These are phyloP conservation scores for Populus davidiana DNA, from an alignment of 345 rosid genomes.

Conservation along the genomic window DNA sequence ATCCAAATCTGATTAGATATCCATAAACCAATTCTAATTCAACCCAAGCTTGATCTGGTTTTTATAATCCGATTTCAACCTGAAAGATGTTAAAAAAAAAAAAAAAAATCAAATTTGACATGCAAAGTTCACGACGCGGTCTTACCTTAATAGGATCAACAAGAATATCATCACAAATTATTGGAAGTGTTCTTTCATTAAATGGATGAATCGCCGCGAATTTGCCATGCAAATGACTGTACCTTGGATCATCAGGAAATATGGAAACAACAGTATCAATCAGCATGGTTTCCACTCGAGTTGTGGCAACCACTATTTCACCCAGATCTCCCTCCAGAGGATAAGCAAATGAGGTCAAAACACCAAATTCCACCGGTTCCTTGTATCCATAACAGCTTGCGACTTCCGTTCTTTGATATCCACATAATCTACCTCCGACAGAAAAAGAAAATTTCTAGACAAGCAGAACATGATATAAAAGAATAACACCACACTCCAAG, in stretches of 20 bases:
- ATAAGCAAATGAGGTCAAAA: conserved; percentile 84
- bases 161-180: conserved; percentile 70
- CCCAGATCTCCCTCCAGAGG: conserved; percentile 74
- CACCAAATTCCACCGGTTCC: conserved; percentile 86
- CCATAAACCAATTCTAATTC: no score
- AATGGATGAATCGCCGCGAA: conserved; percentile 76
- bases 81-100: no score
- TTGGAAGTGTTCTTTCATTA: conserved; percentile 77
- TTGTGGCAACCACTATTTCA: conserved; percentile 93
- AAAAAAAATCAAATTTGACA: no score
- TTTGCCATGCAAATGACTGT: conserved; percentile 77
- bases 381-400: conserved; percentile 70
- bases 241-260: conserved; percentile 82
- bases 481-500: conserved; percentile 9
- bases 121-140: no score
- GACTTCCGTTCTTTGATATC: conserved; percentile 70
- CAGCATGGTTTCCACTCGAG: conserved; percentile 97
- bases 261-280: conserved; percentile 93
- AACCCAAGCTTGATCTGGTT: no score
- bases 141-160: conserved; percentile 95
- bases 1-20: no score
- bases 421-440: conserved; percentile 65
- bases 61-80: no score
- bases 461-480: conserved; percentile 16
- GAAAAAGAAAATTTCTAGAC: conserved; percentile 14